Conservation (phyloP, 495 filamentous ascomycete genomes). For the Podospora tetraspora region DNA sequence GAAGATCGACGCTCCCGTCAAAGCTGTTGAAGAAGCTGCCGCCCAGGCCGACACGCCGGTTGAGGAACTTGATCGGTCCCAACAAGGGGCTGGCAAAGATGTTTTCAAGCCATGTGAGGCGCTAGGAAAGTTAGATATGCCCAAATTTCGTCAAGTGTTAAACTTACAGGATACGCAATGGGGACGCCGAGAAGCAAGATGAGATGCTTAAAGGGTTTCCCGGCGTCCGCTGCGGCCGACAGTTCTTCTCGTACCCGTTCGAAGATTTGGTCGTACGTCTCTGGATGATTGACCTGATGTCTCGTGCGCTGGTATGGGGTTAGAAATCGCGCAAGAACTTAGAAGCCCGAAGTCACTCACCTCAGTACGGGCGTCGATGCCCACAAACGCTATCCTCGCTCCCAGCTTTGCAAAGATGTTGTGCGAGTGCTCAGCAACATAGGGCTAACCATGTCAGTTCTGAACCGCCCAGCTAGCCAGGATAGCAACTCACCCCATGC, state of each 20-base stretch:
- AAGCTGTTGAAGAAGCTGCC: conserved; percentile 88
- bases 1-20: conserved; percentile 80
- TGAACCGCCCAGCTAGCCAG: conserved; percentile 17
- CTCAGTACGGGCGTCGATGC: conserved; percentile 85
- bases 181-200: conserved; percentile 85
- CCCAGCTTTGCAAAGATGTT: conserved; percentile 82
- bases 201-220: conserved; percentile 67
- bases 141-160: not conserved
- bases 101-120: conserved; percentile 88
- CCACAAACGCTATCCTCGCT: conserved; percentile 74
- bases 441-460: conserved; percentile 39
- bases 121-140: conserved; percentile 32
- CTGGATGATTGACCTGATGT: conserved; percentile 83
- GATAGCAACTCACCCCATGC: conserved; percentile 48
- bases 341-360: not conserved
- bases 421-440: conserved; percentile 73
- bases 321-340: not conserved
- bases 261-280: conserved; percentile 85
- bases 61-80: conserved; percentile 78
- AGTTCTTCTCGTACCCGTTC: conserved; percentile 61
- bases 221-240: conserved; percentile 41
- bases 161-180: conserved; percentile 75
- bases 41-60: conserved; percentile 81
- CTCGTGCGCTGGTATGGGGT: conserved; percentile 57
- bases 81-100: conserved; percentile 79